A percentile compares a stretch with the other conserved stretches of the same genome.
These are phyloP conservation scores for Ogataea pignaliae DNA, from an alignment of 805 yeast genomes.

Conservation along the genomic window DNA sequence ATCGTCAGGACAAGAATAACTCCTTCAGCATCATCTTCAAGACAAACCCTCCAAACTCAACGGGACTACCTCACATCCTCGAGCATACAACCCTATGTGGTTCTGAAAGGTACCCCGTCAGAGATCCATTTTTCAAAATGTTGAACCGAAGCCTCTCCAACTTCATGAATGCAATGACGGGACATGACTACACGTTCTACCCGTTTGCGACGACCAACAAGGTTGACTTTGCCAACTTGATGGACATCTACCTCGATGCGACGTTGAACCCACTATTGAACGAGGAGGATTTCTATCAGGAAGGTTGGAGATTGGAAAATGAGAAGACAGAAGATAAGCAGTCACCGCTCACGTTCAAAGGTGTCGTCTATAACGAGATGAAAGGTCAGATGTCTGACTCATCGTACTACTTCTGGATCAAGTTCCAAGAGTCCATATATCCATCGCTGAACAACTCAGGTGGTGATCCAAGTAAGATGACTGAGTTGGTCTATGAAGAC, in stretches of 20 bases:
- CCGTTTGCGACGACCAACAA: conserved; percentile 94
- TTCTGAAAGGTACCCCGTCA: conserved; percentile 81
- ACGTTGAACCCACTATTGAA: conserved; percentile 78
- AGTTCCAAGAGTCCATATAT: conserved; percentile 77
- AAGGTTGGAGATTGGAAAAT: conserved; percentile 96
- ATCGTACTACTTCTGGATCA: conserved; percentile 77
- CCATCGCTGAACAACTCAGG: conserved; percentile 88
- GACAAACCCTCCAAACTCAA: conserved; percentile 91
- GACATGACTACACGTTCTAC: conserved; percentile 90
- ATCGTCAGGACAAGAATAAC: conserved; percentile 75
- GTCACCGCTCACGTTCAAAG: conserved; percentile 74
- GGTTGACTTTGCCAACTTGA: conserved; percentile 74
- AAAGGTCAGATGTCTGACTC: conserved; percentile 94
- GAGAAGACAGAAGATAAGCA: conserved; percentile 49
- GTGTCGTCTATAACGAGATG: conserved; percentile 98
- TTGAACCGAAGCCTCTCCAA: conserved; percentile 88
- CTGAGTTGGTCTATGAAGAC: conserved; percentile 69
- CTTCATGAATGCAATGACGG: conserved; percentile 99
- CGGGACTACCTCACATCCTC: conserved; percentile 93
- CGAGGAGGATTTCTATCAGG: conserved; percentile 83
- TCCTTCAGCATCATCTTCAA: conserved; percentile 88
- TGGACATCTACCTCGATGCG: conserved; percentile 84
- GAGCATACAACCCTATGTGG: conserved; percentile 98
- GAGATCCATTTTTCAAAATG: conserved; percentile 98
- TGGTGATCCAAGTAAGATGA: conserved; percentile 84